Percentiles rank a stretch among this genome's conserved stretches.
Evolutionary conservation across 2,329 filamentous ascomycete genomes (phyloP).

Genomic region (Zasmidium citrigriseum): DNA sequence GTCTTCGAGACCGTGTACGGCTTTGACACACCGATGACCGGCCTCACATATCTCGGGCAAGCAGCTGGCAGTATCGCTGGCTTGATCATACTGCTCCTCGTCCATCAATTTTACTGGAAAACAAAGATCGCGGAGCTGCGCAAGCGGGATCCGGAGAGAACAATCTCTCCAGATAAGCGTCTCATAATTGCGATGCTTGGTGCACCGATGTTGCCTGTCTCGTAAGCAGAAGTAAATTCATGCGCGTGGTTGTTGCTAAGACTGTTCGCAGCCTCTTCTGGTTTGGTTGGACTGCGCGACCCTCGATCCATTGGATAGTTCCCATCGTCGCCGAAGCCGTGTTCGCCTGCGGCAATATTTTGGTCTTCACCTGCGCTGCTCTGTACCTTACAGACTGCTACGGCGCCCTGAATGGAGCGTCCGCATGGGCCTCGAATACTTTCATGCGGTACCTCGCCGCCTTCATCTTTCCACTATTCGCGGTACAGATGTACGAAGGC

Average conservation of each 20-base stretch:
- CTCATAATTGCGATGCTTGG: constrained; percentile 35
- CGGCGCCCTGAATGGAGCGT: constrained; percentile 26
- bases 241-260: no score
- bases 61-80: constrained; percentile 21
- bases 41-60: constrained; percentile 13
- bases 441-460: constrained; percentile 34
- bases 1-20: background rate
- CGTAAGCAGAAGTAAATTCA: no score
- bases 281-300: constrained; percentile 36
- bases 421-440: constrained; percentile 32
- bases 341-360: constrained; percentile 38
- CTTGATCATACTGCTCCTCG: background rate
- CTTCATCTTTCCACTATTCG: constrained; percentile 43
- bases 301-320: constrained; percentile 38
- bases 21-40: background rate
- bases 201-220: constrained; percentile 31
- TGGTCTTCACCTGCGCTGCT: constrained; percentile 33
- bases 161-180: constrained; percentile 28
- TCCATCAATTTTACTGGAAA: background rate
- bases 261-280: constrained; percentile 30
- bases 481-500: constrained; percentile 40
- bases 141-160: no score
- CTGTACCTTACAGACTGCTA: constrained; percentile 23
- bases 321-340: constrained; percentile 41
- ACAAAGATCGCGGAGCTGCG: no score